Conservation (phyloP, 176 grass and related monocot species). For the Avena sativa region DNA sequence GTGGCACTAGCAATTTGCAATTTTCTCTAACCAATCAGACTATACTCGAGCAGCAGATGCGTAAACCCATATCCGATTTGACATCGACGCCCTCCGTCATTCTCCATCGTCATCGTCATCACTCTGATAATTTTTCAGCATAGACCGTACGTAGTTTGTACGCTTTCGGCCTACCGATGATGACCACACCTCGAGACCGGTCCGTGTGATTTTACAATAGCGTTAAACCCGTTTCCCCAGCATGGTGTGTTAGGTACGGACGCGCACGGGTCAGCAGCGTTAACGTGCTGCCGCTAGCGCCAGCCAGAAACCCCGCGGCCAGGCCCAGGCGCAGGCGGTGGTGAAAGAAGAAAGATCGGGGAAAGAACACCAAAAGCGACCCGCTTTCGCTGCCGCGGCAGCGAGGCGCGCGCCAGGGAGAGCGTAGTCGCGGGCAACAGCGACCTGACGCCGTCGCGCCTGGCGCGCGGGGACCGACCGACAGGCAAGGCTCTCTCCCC, state of each 20-base stretch:
- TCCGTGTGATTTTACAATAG: too few relatives aligned
- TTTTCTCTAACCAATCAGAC: too few relatives aligned
- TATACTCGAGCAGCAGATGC: too few relatives aligned
- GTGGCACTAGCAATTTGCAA: too few relatives aligned
- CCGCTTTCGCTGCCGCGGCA: neutral
- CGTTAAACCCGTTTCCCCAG: too few relatives aligned
- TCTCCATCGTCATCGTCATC: too few relatives aligned
- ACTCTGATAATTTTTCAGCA: too few relatives aligned
- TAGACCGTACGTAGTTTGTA: too few relatives aligned
- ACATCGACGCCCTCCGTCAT: too few relatives aligned
- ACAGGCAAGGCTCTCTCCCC: neutral
- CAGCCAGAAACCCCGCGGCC: neutral
- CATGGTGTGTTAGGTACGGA: neutral
- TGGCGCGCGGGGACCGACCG: neutral
- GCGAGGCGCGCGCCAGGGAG: neutral
- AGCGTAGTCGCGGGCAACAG: neutral
- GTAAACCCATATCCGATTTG: too few relatives aligned
- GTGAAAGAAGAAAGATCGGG: neutral
- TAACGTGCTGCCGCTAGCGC: neutral
- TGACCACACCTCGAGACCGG: too few relatives aligned
- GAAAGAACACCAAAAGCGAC: conserved; percentile 27
- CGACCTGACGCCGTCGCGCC: neutral
- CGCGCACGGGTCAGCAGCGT: neutral
- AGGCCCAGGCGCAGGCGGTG: neutral
- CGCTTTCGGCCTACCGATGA: too few relatives aligned